These are phyloP conservation scores for Trichoderma sp. DNA, from an alignment of 2,329 filamentous ascomycete genomes.

Conservation along the genomic window DNA sequence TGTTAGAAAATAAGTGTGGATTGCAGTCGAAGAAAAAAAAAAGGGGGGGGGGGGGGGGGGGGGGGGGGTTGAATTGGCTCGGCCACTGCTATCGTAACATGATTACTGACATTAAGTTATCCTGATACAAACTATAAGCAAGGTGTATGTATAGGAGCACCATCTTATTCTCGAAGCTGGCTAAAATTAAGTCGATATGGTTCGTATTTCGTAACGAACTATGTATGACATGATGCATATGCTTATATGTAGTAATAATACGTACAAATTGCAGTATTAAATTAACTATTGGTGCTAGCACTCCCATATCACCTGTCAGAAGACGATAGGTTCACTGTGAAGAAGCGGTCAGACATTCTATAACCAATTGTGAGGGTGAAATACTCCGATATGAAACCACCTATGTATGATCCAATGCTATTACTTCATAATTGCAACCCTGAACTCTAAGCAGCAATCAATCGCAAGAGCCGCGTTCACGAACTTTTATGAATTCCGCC, in stretches of 20 bases:
- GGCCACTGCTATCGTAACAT: neutral
- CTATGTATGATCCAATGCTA: no score
- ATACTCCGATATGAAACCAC: no score
- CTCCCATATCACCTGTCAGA: no score
- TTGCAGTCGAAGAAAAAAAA: no score
- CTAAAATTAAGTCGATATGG: neutral
- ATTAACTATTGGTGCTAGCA: rapidly evolving
- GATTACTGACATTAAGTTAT: neutral
- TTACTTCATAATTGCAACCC: no score
- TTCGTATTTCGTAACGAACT: neutral
- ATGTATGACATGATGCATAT: neutral
- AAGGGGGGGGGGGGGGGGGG: neutral
- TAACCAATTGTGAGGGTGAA: no score
- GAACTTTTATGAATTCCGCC: no score
- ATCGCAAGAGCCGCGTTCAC: no score
- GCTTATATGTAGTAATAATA: neutral
- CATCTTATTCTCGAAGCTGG: neutral
- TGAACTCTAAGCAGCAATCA: no score
- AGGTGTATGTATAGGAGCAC: neutral
- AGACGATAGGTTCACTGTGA: no score
- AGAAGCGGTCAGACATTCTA: no score
- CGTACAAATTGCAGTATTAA: neutral
- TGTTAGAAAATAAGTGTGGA: neutral
- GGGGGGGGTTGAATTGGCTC: neutral
- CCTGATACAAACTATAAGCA: neutral